Base-by-base conservation (phyloP, 2,329 filamentous ascomycete species). In the Pestalotiopsis fici region DNA sequence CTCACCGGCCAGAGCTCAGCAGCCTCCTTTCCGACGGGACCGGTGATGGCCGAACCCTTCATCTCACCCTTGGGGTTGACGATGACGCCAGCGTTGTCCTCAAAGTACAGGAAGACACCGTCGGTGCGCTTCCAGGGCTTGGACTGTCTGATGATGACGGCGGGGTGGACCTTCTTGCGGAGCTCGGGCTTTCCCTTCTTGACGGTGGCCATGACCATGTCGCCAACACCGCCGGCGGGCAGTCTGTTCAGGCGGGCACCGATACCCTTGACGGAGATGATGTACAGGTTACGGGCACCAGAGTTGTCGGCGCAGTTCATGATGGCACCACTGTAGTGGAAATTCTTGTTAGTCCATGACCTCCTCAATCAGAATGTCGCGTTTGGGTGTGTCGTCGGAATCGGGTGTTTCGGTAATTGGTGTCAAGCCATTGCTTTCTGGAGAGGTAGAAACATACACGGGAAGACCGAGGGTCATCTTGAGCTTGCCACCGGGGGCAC, bases 261-360 rank as follows among this genome's bases (percentile, higher is more conserved):
- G 82, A 96, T 94, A 86, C 95, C 95, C 90, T 97, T 97, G 87
- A 99, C 95, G 84, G 95, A 93, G 88, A 99, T 98, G 90, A 98
- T 98, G 93, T 98, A 99, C 75, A 99, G n/a, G 88, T 98, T 98
- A 79, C 94, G 94, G 81, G 95, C 95, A 81, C 95, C 95, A 71
- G 95, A 98, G 93, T 98, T 98, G 90, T 99, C 96, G 83, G 91
- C 93, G 92, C 96, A 99, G 90, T 99, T 99, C 94, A 99, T 97
- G 86, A 98, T 95, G 82, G 96, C 96, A 86, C 96, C 96, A 84
- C 95, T 98, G 60, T 54, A 59, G 54, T 35, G 43, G 13, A 15
- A 31, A 31, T 59, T 43, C n/a, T 55, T 43, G 66, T 66, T 61
- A 65, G 65, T 35, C 11, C 25, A 28, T 57, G 54, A 50, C 64